Evolutionary conservation across 2,329 filamentous ascomycete genomes (phyloP), one percentile per base, ranked within the genome.

Genomic region (Gaeumannomyces sp.): DNA sequence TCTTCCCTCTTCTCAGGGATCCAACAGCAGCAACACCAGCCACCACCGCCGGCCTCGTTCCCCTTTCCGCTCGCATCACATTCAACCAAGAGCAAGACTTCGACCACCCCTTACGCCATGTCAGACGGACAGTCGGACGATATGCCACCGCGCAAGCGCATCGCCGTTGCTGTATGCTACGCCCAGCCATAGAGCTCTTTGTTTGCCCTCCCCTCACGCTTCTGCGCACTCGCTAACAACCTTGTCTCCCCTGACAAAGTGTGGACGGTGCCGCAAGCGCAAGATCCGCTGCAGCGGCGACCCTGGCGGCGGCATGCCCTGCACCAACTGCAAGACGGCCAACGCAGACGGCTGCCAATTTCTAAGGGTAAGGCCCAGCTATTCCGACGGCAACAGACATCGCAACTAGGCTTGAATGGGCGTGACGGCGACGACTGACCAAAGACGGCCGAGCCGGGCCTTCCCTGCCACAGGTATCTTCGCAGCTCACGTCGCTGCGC

Each of bases 231-330:
- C 28, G 6, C 8, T 33, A 27, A n/a, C 62, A 31, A 11, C n/a
- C 11, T 16, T 25, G 58, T 10, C 28, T 16, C 19, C 6, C 7
- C 2, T 60, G n/a, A 65, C 35, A 68, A 65, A 97, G 94, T 98
- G 94, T 75, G 86, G 87, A 50, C 87, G 94, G 69, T 98, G 94
- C 77, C 87, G 94, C 67, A 93, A 94, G 78, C 86, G 94, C 66
- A 98, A 98, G 81, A 98, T 98, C 71, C 89, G 92, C 70, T 98
- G 94, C 79, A 96, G 91, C 72, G 94, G 94, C 59, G 92, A 97
- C 73, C 81, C 84, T 45, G 90, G 90, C 38, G 86, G 89, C 71
- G 90, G 89, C n/a, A 78, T 81, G 56, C 87, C 89, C n/a, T 98
- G 94, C 76, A 81, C 84, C 14, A 96, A 93, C 75, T 98, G 94